These are phyloP conservation scores for Aspergillus flavus DNA, from an alignment of 2,329 filamentous ascomycete genomes.

Conservation along the genomic window DNA sequence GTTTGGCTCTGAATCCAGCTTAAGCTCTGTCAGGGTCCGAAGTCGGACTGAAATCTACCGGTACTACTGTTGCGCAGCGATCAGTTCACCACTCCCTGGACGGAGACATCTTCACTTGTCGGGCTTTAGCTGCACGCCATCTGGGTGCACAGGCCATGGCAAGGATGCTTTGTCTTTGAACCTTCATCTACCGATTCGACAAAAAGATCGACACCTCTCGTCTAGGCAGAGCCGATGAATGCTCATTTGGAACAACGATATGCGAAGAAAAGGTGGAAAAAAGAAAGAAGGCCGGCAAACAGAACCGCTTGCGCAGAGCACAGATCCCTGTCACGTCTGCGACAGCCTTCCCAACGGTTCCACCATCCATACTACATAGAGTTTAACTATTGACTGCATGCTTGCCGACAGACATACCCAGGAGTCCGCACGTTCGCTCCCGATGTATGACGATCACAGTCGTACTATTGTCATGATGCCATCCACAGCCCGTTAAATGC, in stretches of 20 bases:
- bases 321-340: slow-evolving; percentile 2
- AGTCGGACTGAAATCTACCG: slow-evolving; percentile 1
- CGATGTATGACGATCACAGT: slow-evolving; percentile 2
- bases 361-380: not conserved
- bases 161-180: not conserved
- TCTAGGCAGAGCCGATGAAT: not conserved
- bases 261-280: not conserved
- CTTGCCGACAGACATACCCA: not conserved
- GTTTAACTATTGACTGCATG: not conserved
- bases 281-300: not conserved
- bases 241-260: not conserved
- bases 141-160: not conserved
- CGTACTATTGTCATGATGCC: not conserved
- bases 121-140: slow-evolving; percentile 9
- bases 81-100: not conserved
- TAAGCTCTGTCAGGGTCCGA: not conserved
- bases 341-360: slow-evolving; percentile 1
- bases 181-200: not conserved
- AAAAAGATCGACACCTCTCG: not conserved
- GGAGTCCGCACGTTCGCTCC: not conserved
- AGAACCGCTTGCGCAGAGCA: not conserved
- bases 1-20: not conserved
- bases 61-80: not conserved
- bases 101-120: not conserved
- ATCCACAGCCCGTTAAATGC: not conserved